Evolutionary conservation across 768 basidiomycete genomes (phyloP), one percentile per base, ranked within the genome.

Genomic region (Lactarius psammicola): DNA sequence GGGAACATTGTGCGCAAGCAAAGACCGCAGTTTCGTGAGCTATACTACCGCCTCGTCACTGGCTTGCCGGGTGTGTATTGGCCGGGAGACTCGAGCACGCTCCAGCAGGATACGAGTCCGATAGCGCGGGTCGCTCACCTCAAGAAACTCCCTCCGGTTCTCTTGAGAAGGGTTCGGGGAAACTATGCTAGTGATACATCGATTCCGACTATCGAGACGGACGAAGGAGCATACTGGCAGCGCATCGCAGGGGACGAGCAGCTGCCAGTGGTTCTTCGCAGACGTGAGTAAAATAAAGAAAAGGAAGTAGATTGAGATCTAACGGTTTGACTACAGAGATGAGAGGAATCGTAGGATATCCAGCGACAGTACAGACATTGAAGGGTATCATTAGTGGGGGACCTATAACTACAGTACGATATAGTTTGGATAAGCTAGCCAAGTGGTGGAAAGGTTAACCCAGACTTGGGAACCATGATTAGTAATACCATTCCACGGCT

Each of bases 311-410:
- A 36, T 40, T 44, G 20, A 31, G 28, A 51, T 36, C 64, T 65
- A 30, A 65, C 55, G 4, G n/a, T 31, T 33, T 55, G 55, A n/a
- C 3, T 67, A 4, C 72, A 94, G 94, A 94, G 77, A 86, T 94
- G 80, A 76, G 80, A 60, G 76, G 78, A 23, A 94, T 95, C 73
- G 94, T 96, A 51, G 82, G 89, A 69, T 83, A 85, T 70, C 94
- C 95, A 6, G 92, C 95, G 17, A 85, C 91, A 1, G 79, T 91
- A 10, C 95, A 98, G 78, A 82, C 89, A 5, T 69, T 92, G 65
- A 98, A 97, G 77, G 94, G 95, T 31, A 73, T 98, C 56, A 83
- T 90, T 23, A 94, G 88, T 64, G 90, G 92, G 10, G 95, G 95
- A 4, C 68, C 90, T 11, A 80, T 82, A 56, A 95, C 94, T 82